A percentile compares a stretch with the other conserved stretches of the same genome.
These are phyloP conservation scores for Brassica balearica DNA, from an alignment of 441 rosid species.

Conservation along the genomic window DNA sequence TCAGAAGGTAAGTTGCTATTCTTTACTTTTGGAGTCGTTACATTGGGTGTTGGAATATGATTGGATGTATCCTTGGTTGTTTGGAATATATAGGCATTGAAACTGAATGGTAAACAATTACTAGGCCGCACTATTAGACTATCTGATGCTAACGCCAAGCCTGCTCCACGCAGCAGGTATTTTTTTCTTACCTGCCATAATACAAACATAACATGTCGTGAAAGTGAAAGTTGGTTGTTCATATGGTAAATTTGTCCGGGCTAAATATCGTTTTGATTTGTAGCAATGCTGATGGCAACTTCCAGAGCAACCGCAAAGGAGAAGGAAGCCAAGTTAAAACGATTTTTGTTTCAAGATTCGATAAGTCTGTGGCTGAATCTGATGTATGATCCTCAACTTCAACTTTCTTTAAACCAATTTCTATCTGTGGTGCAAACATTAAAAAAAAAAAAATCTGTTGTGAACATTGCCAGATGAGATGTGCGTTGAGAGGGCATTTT, in stretches of 20 bases:
- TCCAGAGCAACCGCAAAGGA: conserved; percentile 50
- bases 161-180: conserved; percentile 64
- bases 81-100: conserved; percentile 57
- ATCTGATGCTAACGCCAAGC: conserved; percentile 65
- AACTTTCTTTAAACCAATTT: conserved; percentile 9
- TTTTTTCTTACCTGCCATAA: not conserved
- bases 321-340: conserved; percentile 49
- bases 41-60: not conserved
- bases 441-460: not conserved
- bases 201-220: conserved; percentile 8
- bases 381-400: conserved; percentile 51
- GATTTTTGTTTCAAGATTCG: conserved; percentile 63
- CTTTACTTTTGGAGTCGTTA: conserved; percentile 1
- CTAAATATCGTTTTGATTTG: conserved; percentile 21
- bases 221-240: not conserved
- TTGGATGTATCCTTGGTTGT: not conserved
- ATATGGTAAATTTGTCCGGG: not conserved
- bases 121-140: conserved; percentile 56
- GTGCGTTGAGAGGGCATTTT: conserved; percentile 59
- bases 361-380: conserved; percentile 51
- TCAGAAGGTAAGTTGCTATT: conserved; percentile 49
- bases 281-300: conserved; percentile 51
- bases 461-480: conserved; percentile 53
- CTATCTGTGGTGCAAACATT: not conserved
- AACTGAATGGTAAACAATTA: conserved; percentile 59